Conservation (phyloP, 2,329 filamentous ascomycete species). For the Sporothrix euskadiensis region DNA sequence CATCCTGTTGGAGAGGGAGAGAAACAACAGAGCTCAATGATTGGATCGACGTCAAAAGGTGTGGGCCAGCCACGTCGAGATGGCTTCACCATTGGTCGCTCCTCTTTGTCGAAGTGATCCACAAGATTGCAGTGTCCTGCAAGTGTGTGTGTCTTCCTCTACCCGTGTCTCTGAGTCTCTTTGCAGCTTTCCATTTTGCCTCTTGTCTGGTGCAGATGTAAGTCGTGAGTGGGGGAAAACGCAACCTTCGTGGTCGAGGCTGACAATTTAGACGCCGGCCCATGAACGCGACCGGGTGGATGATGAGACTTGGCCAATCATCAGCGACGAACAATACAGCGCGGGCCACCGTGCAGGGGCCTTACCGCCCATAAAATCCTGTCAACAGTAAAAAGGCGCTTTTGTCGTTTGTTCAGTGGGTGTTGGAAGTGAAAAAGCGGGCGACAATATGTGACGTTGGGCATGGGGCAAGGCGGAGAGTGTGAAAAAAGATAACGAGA, state of each 20-base stretch:
- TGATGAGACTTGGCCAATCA: slow-evolving; percentile 14
- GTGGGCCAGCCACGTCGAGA: not conserved
- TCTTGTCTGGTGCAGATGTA: not conserved
- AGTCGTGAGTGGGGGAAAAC: not conserved
- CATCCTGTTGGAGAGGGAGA: not conserved
- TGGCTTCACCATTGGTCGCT: slow-evolving; percentile 1
- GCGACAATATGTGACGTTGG: not conserved
- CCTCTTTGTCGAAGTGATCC: not conserved
- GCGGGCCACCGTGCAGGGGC: slow-evolving; percentile 10
- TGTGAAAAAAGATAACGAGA: not conserved
- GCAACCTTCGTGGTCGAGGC: not conserved
- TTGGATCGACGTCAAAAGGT: not conserved
- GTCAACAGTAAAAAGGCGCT: not conserved
- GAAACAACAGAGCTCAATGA: not conserved
- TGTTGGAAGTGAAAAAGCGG: not conserved
- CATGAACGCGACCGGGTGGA: slow-evolving; percentile 7
- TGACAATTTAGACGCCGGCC: slow-evolving; percentile 23
- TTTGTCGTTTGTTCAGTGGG: not conserved
- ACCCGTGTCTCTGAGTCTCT: not conserved
- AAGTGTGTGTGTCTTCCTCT: not conserved
- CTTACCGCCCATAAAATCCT: slow-evolving; percentile 17
- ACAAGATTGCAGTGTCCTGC: slow-evolving; percentile 1
- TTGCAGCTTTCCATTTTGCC: not conserved
- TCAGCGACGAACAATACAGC: not conserved
- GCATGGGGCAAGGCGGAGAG: not conserved